Conservation (phyloP, 352 stramenopile species). For the Phytophthora boehmeriae region DNA sequence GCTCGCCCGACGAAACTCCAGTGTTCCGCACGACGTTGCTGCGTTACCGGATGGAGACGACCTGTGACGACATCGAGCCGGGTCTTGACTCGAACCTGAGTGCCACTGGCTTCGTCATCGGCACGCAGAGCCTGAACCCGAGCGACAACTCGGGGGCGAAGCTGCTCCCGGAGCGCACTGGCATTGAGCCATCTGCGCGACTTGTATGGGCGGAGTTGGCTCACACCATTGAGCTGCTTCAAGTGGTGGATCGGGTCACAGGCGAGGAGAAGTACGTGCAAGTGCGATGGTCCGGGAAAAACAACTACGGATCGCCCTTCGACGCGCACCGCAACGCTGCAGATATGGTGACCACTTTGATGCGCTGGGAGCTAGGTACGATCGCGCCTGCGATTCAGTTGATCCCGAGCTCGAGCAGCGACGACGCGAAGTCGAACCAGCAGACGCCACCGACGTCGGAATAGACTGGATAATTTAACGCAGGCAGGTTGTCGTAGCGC, state of each 20-base stretch:
- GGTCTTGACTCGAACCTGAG: slow-evolving; percentile 11
- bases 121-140: slow-evolving; percentile 58
- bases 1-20: slow-evolving; percentile 35
- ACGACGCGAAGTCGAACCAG: slow-evolving; percentile 1
- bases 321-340: slow-evolving; percentile 52
- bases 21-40: slow-evolving; percentile 58
- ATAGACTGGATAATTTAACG: slow-evolving; percentile 24
- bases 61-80: slow-evolving; percentile 10
- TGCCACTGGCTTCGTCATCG: slow-evolving; percentile 45
- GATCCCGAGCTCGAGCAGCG: slow-evolving; percentile 24
- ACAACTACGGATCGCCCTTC: slow-evolving; percentile 54
- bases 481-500: slow-evolving; percentile 3
- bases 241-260: slow-evolving; percentile 32
- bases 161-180: slow-evolving; percentile 33
- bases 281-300: slow-evolving; percentile 53
- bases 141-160: slow-evolving; percentile 36
- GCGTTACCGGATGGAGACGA: slow-evolving; percentile 52
- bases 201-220: slow-evolving; percentile 53
- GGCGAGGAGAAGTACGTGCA: slow-evolving; percentile 35
- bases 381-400: slow-evolving; percentile 45
- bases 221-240: slow-evolving; percentile 51
- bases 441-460: slow-evolving; percentile 12
- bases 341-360: slow-evolving; percentile 50
- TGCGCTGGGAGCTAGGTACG: slow-evolving; percentile 54
- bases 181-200: slow-evolving; percentile 33